A percentile compares a stretch with the other conserved stretches of the same genome.
These are phyloP conservation scores for Fraxinus quadrangulata DNA, from an alignment of 257 asterid species.

Conservation along the genomic window DNA sequence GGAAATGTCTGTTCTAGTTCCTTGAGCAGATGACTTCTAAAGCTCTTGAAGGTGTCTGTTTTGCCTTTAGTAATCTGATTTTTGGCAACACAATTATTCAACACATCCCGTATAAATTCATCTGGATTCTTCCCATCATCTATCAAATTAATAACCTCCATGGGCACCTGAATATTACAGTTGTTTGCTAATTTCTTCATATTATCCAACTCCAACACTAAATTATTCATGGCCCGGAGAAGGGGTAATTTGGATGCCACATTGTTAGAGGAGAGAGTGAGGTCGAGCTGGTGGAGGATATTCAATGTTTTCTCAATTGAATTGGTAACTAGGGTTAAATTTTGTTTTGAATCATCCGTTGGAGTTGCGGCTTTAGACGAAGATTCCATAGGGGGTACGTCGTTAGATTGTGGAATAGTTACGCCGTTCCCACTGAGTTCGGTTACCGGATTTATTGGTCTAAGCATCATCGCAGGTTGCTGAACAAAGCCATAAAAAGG, in stretches of 20 bases:
- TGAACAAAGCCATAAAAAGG: too few relatives aligned
- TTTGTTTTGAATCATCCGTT: slow-evolving; percentile 60
- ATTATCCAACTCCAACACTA: slow-evolving; percentile 80
- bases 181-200: slow-evolving; percentile 79
- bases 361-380: slow-evolving; percentile 22
- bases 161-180: slow-evolving; percentile 84
- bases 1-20: too few relatives aligned
- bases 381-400: slow-evolving; percentile 20
- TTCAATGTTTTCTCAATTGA: slow-evolving; percentile 82
- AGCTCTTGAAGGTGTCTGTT: background rate
- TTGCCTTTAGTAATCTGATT: slow-evolving; percentile 93
- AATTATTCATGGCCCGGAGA: slow-evolving; percentile 82
- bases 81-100: slow-evolving; percentile 65
- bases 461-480: too few relatives aligned
- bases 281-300: slow-evolving; percentile 68
- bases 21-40: too few relatives aligned
- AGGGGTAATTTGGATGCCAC: slow-evolving; percentile 70
- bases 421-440: too few relatives aligned
- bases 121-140: slow-evolving; percentile 61
- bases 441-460: too few relatives aligned
- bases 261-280: slow-evolving; percentile 72
- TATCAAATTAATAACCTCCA: slow-evolving; percentile 59
- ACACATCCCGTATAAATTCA: slow-evolving; percentile 60
- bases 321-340: slow-evolving; percentile 61
- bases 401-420: too few relatives aligned